Evolutionary conservation across 371 early-diverging fungal species (phyloP).

Genomic region (Syncephalastrum contaminatum): DNA sequence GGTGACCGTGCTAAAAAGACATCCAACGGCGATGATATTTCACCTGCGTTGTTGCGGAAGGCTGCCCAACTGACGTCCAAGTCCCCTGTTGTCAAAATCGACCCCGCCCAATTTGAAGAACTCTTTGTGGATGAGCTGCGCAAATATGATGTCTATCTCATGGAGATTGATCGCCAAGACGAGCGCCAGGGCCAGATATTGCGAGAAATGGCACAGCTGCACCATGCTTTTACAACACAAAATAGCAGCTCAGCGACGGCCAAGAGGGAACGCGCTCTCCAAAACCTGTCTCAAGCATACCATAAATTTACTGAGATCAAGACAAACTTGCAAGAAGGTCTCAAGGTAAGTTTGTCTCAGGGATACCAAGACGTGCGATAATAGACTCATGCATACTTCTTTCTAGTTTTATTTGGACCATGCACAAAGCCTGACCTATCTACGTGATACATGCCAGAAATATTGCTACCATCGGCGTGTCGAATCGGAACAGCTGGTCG

Average conservation of each 20-base stretch:
- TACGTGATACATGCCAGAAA: slow-evolving; percentile 64
- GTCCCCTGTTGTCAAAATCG: slow-evolving; percentile 69
- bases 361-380: too few relatives aligned
- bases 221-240: slow-evolving; percentile 58
- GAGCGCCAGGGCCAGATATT: slow-evolving; percentile 61
- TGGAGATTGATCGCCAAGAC: slow-evolving; percentile 57
- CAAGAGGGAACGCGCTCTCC: slow-evolving; percentile 66
- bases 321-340: slow-evolving; percentile 66
- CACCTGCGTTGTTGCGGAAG: slow-evolving; percentile 41
- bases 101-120: slow-evolving; percentile 80
- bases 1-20: slow-evolving; percentile 29
- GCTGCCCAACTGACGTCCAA: slow-evolving; percentile 50
- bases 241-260: slow-evolving; percentile 49
- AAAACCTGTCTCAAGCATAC: slow-evolving; percentile 67
- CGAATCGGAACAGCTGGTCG: slow-evolving; percentile 33
- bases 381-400: too few relatives aligned
- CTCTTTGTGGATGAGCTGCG: slow-evolving; percentile 67
- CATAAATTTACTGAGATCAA: slow-evolving; percentile 66
- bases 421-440: slow-evolving; percentile 54
- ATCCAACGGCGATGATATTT: slow-evolving; percentile 76
- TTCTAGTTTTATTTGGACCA: slow-evolving; percentile 70
- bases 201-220: slow-evolving; percentile 45
- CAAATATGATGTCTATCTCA: slow-evolving; percentile 67
- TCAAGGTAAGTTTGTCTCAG: slow-evolving; percentile 34
- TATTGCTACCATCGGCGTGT: slow-evolving; percentile 65